Evolutionary conservation across 805 yeast genomes (phyloP).

Genomic region (Saturnispora halmiae): DNA sequence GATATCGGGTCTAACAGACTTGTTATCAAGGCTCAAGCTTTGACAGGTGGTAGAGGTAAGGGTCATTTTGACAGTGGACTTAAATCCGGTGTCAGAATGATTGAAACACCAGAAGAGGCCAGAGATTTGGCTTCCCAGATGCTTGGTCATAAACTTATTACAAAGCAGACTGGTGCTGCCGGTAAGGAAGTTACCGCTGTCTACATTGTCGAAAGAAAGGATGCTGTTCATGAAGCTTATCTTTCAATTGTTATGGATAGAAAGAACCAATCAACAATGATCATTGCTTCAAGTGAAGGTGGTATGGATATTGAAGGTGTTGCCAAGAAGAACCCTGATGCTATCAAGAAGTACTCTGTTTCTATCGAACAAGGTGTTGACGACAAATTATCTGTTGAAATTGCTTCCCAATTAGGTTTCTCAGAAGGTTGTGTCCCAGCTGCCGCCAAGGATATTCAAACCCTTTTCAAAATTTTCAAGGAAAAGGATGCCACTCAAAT

Average conservation of each 20-base stretch:
- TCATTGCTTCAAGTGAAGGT: conserved; percentile 95
- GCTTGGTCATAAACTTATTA: conserved; percentile 87
- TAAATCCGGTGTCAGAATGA: conserved; percentile 93
- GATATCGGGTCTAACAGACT: conserved; percentile 66
- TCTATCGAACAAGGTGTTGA: conserved; percentile 74
- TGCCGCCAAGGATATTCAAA: conserved; percentile 81
- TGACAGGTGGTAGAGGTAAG: conserved; percentile 99
- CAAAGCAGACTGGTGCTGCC: conserved; percentile 96
- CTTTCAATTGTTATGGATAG: conserved; percentile 93
- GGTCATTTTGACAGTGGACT: conserved; percentile 95
- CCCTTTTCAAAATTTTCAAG: conserved; percentile 77
- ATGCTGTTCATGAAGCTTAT: conserved; percentile 91
- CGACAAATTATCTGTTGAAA: conserved; percentile 59
- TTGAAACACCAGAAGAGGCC: conserved; percentile 78
- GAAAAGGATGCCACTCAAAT: conserved; percentile 97
- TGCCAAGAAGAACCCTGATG: conserved; percentile 82
- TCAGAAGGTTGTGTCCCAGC: conserved; percentile 65
- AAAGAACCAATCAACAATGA: conserved; percentile 77
- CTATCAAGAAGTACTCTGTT: conserved; percentile 81
- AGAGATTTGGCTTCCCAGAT: conserved; percentile 76
- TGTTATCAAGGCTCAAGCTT: conserved; percentile 96
- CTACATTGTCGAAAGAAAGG: conserved; percentile 89
- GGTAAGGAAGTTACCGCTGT: conserved; percentile 97
- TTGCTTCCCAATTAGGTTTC: conserved; percentile 79
- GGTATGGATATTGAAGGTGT: conserved; percentile 99